A percentile compares a stretch with the other conserved stretches of the same genome.
phyloP scores from a whole-genome alignment of 164 flowering plant species.

The Stephania cephalantha region DNA sequence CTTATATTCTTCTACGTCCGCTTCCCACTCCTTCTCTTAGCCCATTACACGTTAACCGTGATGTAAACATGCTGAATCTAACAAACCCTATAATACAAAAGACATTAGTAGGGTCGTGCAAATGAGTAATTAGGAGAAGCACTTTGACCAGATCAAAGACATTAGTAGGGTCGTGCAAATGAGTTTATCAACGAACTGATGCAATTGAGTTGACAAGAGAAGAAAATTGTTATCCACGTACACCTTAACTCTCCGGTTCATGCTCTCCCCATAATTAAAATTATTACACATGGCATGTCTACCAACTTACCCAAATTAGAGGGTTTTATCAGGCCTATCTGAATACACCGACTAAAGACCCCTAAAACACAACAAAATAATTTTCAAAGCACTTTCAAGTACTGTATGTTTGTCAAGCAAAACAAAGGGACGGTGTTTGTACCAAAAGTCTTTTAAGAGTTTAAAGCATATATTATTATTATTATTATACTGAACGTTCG shows the following conservation, averaged over 20 bases:
- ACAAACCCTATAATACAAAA: too few species aligned
- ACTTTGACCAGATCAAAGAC: not conserved
- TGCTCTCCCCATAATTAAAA: not conserved
- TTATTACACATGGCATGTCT: not conserved
- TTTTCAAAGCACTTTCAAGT: not conserved
- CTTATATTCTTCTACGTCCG: too few species aligned
- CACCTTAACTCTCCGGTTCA: not conserved
- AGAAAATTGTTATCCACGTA: not conserved
- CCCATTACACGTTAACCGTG: too few species aligned
- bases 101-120: not conserved
- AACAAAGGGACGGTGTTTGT: not conserved
- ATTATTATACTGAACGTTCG: not conserved
- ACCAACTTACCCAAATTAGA: not conserved
- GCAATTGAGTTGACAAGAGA: not conserved
- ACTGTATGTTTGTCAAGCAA: not conserved
- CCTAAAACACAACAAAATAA: not conserved
- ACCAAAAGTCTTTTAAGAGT: not conserved
- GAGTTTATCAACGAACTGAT: not conserved
- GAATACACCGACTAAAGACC: not conserved
- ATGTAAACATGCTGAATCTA: too few species aligned
- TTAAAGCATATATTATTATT: not conserved
- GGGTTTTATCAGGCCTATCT: not conserved
- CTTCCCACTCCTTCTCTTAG: too few species aligned
- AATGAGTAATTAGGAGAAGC: not conserved
- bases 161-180: not conserved